Percentiles rank a stretch among this genome's conserved stretches.
Conservation (phyloP, 768 basidiomycete genomes). For the Nidularia pulvinata region DNA sequence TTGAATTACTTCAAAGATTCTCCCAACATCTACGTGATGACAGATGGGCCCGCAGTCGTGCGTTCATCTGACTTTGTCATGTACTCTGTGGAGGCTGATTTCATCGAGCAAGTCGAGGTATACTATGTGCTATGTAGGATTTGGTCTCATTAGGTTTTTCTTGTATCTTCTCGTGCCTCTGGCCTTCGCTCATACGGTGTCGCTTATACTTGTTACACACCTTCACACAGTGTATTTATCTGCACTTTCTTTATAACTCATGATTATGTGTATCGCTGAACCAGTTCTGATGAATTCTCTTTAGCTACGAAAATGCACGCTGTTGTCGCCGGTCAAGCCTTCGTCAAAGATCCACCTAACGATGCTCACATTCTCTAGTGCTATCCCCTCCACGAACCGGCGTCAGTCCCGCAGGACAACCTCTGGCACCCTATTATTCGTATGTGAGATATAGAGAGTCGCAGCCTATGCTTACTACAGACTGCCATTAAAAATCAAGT, state of each 20-base stretch:
- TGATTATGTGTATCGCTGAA: no score
- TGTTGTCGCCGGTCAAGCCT: constrained; percentile 94
- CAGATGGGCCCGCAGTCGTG: constrained; percentile 85
- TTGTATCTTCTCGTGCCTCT: neutral
- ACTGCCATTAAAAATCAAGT: constrained; percentile 89
- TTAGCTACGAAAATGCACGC: constrained; percentile 91
- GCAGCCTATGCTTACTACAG: constrained; percentile 32
- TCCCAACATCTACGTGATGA: constrained; percentile 58
- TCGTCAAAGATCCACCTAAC: constrained; percentile 89
- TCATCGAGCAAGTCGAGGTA: constrained; percentile 75
- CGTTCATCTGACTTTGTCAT: constrained; percentile 91
- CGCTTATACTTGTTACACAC: no score
- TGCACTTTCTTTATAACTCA: no score
- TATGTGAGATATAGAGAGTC: neutral
- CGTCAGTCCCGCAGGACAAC: constrained; percentile 87
- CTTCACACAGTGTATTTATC: no score
- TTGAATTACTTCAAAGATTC: no score
- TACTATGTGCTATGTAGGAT: constrained; percentile 90
- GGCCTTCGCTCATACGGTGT: neutral
- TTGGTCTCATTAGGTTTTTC: neutral
- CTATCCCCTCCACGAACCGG: constrained; percentile 97
- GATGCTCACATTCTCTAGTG: constrained; percentile 91
- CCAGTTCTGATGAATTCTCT: neutral
- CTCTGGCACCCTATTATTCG: constrained; percentile 57
- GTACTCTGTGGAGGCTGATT: constrained; percentile 94